Percentiles rank a stretch among this genome's conserved stretches.
Evolutionary conservation across 495 filamentous ascomycete species (phyloP).

Genomic region (Tuber calosporum): DNA sequence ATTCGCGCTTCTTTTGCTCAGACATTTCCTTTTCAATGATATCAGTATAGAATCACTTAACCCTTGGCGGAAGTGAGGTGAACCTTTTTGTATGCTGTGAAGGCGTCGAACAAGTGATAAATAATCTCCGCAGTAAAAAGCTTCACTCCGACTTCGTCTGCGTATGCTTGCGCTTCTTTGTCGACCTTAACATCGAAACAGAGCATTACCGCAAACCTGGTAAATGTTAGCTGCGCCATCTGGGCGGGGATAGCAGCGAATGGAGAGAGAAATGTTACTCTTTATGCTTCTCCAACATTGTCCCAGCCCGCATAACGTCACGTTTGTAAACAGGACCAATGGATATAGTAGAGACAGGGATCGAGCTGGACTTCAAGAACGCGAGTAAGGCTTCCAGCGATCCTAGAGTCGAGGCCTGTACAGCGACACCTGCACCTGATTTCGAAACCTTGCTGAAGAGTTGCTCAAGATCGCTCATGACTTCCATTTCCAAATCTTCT

Average conservation of each 20-base stretch:
- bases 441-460: constrained; percentile 83
- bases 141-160: constrained; percentile 91
- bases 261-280: constrained; percentile 52
- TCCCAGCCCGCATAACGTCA: constrained; percentile 92
- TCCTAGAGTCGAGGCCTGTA: constrained; percentile 95
- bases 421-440: constrained; percentile 85
- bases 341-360: constrained; percentile 92
- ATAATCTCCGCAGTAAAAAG: constrained; percentile 99
- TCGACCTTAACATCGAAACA: constrained; percentile 99
- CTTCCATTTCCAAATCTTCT: constrained; percentile 91
- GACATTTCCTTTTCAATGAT: constrained; percentile 49
- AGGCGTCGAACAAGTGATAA: constrained; percentile 95
- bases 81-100: constrained; percentile 80
- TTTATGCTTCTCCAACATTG: constrained; percentile 92
- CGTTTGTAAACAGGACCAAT: constrained; percentile 98
- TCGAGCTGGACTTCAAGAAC: constrained; percentile 89
- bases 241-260: not conserved
- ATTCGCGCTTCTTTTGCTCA: constrained; percentile 91
- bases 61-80: not conserved
- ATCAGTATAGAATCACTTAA: constrained; percentile 2
- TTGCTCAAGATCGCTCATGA: constrained; percentile 89
- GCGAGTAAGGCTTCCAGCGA: constrained; percentile 94
- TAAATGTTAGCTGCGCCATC: not conserved
- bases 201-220: constrained; percentile 74
- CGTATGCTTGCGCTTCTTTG: constrained; percentile 86